These are phyloP conservation scores for Boletus subcaerulescens DNA, from an alignment of 768 basidiomycete species.

Conservation along the genomic window DNA sequence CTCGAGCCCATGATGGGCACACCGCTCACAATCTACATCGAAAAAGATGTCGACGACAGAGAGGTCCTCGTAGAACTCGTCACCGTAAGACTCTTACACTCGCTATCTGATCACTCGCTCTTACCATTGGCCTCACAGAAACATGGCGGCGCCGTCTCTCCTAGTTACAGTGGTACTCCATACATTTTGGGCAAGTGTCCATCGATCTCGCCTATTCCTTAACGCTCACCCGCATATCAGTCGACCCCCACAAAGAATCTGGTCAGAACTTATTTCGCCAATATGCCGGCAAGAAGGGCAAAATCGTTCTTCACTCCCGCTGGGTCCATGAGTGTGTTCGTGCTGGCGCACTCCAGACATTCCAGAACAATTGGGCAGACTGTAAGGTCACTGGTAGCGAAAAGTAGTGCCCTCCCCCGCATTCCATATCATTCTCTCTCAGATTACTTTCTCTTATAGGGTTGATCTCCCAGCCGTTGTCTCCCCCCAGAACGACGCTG, in stretches of 20 bases:
- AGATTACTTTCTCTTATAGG: conserved; percentile 10
- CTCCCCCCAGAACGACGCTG: conserved; percentile 22
- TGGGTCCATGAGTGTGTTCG: conserved; percentile 82
- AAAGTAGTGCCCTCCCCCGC: conserved; percentile 40
- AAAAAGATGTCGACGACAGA: conserved; percentile 75
- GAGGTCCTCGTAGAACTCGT: conserved; percentile 62
- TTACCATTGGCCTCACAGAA: conserved; percentile 43
- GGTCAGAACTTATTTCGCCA: conserved; percentile 81
- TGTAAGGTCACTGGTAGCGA: conserved; percentile 79
- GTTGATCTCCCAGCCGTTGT: conserved; percentile 23
- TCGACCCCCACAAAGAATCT: conserved; percentile 74
- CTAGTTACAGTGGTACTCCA: conserved; percentile 72
- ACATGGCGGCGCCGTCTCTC: conserved; percentile 71
- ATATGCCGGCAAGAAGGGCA: conserved; percentile 76
- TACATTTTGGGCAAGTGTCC: conserved; percentile 70
- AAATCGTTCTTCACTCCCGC: conserved; percentile 66
- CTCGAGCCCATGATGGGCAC: conserved; percentile 81
- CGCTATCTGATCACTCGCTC: neutral
- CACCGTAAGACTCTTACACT: conserved; percentile 46
- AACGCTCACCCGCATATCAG: conserved; percentile 36
- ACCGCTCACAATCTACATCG: conserved; percentile 71
- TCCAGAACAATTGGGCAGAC: conserved; percentile 72
- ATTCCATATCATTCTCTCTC: neutral
- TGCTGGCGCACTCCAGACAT: conserved; percentile 66
- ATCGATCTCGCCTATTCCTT: neutral